Evolutionary conservation across 768 basidiomycete species (phyloP), one percentile per base, ranked within the genome.

Genomic region (Agrocybe praecox): DNA sequence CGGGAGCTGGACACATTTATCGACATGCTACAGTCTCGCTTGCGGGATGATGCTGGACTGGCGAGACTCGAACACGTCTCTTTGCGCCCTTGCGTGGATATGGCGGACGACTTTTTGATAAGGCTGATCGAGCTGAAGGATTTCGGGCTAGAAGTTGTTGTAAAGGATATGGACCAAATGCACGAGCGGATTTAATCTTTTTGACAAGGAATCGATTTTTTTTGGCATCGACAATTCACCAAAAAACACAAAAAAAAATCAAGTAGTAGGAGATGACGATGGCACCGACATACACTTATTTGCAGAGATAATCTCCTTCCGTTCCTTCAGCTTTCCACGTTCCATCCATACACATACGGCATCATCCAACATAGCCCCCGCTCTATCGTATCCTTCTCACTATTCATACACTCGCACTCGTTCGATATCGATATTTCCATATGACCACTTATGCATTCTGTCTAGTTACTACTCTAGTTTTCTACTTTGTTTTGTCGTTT

Each of bases 11-110:
- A 71, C 19, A 58, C 70, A 9, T 74, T 78, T 47, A 65, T 74
- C 22, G 68, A 71, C 24, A 70, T 78, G 68, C 61, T 75, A 15
- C 69, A 76, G 57, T 73, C 73, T 24, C 67, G 75, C 19, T 54
- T 72, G 45, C 59, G 65, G 40, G 65, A 62, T 51, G 61, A 62
- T n/a, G 62, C 60, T 34, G 62, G 62, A 42, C 62, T 69, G 21
- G 66, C 67, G 26, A 62, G 65, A 42, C 63, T 71, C 23, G 67
- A 67, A 50, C 62, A 66, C 21, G 65, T 71, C 24, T 61, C 67
- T 18, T 63, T 69, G 14, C 58, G 70, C 33, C 66, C 67, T 1
- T 64, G 53, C 34, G 66, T 63, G 48, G 56, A 59, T 45, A 52
- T 68, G 19, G 61, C 63, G 22, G 66, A 68, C 32, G 67, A 68